These are phyloP conservation scores for Auriculariales sp. DNA, from an alignment of 768 basidiomycete genomes.

Conservation along the genomic window DNA sequence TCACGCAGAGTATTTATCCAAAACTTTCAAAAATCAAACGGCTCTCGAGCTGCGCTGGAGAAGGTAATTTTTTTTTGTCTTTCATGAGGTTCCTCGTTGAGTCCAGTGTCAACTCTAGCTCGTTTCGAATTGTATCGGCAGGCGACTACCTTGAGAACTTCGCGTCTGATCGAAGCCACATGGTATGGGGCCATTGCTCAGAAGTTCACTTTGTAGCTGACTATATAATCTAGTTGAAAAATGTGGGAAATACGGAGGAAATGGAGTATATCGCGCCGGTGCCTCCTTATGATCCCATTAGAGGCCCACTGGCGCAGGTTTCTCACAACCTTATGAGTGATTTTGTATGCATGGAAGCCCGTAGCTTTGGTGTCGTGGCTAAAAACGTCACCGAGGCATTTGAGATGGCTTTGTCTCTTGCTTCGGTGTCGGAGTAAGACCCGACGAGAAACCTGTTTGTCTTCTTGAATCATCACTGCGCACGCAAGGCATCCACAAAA, in stretches of 20 bases:
- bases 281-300: constrained; percentile 34
- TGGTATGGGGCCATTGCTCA: constrained; percentile 27
- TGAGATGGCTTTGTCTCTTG: constrained; percentile 13
- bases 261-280: constrained; percentile 27
- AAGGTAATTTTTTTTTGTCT: constrained; percentile 6
- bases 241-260: not conserved
- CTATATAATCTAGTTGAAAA: constrained; percentile 1
- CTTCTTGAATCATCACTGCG: constrained; percentile 19
- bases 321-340: constrained; percentile 42
- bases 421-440: constrained; percentile 12
- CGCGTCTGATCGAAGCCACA: constrained; percentile 65
- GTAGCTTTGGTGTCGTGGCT: constrained; percentile 26
- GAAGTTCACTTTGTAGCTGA: constrained; percentile 1
- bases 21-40: constrained; percentile 13
- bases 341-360: constrained; percentile 36
- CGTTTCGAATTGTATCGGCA: constrained; percentile 47
- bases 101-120: constrained; percentile 19
- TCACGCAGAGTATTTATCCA: constrained; percentile 15
- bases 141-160: constrained; percentile 39
- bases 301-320: constrained; percentile 29
- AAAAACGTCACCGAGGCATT: constrained; percentile 7
- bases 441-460: constrained; percentile 13
- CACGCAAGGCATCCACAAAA: constrained; percentile 36
- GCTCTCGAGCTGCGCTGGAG: constrained; percentile 4
- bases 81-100: not conserved